Conservation (phyloP, 2,329 filamentous ascomycete genomes). For the Fusarium bulbicola region DNA sequence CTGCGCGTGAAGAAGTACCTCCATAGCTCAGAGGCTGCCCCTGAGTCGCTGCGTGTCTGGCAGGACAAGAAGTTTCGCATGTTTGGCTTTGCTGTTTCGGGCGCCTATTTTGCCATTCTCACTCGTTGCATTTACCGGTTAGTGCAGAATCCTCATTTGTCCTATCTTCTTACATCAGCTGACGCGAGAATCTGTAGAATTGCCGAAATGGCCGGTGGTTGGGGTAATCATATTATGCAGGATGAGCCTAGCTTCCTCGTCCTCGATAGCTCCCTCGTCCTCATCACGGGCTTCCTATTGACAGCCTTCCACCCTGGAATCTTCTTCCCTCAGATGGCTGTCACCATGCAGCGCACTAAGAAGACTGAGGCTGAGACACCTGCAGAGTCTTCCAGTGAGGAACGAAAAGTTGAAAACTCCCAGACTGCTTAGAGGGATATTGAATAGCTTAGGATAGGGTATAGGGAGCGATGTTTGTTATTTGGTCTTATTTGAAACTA, state of each 20-base stretch:
- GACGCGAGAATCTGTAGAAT: constrained; percentile 52
- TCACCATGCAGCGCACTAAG: constrained; percentile 37
- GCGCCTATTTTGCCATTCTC: constrained; percentile 57
- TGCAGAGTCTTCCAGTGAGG: constrained; percentile 43
- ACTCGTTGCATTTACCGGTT: constrained; percentile 65
- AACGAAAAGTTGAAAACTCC: constrained; percentile 33
- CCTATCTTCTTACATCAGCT: constrained; percentile 13
- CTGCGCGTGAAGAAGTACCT: constrained; percentile 54
- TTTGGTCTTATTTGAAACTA: background rate
- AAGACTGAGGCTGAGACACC: constrained; percentile 37
- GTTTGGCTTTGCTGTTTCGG: constrained; percentile 56
- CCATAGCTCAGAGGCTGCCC: constrained; percentile 41
- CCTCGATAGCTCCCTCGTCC: constrained; percentile 62
- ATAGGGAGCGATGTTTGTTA: background rate
- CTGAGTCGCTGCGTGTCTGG: constrained; percentile 52
- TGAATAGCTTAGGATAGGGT: background rate
- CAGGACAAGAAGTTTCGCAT: constrained; percentile 52
- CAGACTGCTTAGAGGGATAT: constrained; percentile 18
- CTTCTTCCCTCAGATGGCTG: constrained; percentile 64
- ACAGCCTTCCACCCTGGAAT: constrained; percentile 64
- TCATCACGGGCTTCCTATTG: constrained; percentile 59
- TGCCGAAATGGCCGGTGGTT: constrained; percentile 71
- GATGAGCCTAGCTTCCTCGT: constrained; percentile 68
- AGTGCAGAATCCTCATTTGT: constrained; percentile 29
- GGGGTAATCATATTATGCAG: constrained; percentile 71